phyloP scores from a whole-genome alignment of 495 filamentous ascomycete species.

The Delitschia confertaspora region DNA sequence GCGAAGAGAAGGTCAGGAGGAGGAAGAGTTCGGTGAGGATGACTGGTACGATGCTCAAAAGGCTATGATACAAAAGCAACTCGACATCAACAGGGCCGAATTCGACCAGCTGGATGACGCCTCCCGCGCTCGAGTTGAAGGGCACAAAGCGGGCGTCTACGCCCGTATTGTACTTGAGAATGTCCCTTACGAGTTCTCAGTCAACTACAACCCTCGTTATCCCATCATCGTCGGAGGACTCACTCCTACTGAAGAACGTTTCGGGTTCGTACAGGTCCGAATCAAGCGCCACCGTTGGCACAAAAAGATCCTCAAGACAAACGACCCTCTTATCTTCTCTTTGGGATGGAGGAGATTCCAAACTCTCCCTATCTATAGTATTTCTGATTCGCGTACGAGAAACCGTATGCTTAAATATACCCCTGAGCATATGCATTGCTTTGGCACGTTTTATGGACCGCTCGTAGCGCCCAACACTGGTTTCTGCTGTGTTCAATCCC shows the following conservation, averaged over 20 bases:
- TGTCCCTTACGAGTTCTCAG: conserved; percentile 84
- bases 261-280: conserved; percentile 87
- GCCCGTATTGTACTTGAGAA: conserved; percentile 79
- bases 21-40: conserved; percentile 85
- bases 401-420: conserved; percentile 98
- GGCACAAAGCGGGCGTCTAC: conserved; percentile 87
- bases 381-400: conserved; percentile 81
- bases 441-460: conserved; percentile 88
- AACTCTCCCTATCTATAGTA: conserved; percentile 83
- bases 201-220: conserved; percentile 73
- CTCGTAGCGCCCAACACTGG: conserved; percentile 91
- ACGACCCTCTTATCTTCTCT: conserved; percentile 93
- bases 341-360: conserved; percentile 97
- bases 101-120: conserved; percentile 75
- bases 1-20: conserved; percentile 49
- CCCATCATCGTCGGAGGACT: conserved; percentile 87
- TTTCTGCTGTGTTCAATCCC: conserved; percentile 86
- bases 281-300: conserved; percentile 98
- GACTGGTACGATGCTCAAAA: conserved; percentile 99
- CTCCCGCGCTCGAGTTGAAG: conserved; percentile 74
- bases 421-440: conserved; percentile 97
- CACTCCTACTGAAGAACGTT: conserved; percentile 83
- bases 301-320: conserved; percentile 96
- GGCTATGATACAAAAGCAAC: conserved; percentile 84
- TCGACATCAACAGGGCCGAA: conserved; percentile 87